Percentiles rank a stretch among this genome's conserved stretches.
phyloP scores from a whole-genome alignment of 352 stramenopile species.

The Albugo candida region DNA sequence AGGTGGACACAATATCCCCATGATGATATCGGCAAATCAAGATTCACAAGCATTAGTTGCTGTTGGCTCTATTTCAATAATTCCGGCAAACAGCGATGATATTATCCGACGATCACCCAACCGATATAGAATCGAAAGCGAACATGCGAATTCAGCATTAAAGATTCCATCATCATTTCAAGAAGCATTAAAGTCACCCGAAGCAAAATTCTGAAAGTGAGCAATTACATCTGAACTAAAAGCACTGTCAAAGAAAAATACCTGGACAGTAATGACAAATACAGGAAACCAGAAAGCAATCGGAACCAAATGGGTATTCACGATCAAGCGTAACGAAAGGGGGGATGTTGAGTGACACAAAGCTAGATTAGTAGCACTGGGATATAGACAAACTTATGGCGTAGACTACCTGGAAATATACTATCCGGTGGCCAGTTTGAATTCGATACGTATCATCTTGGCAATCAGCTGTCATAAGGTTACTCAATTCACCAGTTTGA shows the following conservation, averaged over 20 bases:
- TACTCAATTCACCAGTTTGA: conserved; percentile 6
- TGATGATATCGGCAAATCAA: too few species aligned
- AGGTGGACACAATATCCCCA: too few species aligned
- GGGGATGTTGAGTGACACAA: conserved; percentile 5
- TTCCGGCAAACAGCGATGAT: too few species aligned
- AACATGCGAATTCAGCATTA: too few species aligned
- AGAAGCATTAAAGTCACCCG: too few species aligned
- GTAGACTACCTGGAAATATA: conserved; percentile 6
- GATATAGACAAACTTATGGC: conserved; percentile 2
- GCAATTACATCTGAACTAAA: conserved; percentile 5
- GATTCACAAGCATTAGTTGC: too few species aligned
- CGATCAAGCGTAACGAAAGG: conserved; percentile 7
- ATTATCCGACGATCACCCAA: too few species aligned
- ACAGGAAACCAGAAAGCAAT: conserved; percentile 6
- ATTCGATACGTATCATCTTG: conserved; percentile 5
- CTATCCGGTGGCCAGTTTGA: conserved; percentile 5
- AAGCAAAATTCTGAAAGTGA: not conserved
- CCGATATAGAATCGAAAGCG: too few species aligned
- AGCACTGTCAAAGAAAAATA: conserved; percentile 5
- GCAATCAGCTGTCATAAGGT: not conserved
- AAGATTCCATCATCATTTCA: too few species aligned
- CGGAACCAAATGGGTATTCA: conserved; percentile 10
- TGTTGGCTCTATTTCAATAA: too few species aligned
- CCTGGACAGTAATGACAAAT: conserved; percentile 4
- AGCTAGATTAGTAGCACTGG: conserved; percentile 5